These are phyloP conservation scores for Lentinus tigrinus DNA, from an alignment of 768 basidiomycete genomes.

Conservation along the genomic window DNA sequence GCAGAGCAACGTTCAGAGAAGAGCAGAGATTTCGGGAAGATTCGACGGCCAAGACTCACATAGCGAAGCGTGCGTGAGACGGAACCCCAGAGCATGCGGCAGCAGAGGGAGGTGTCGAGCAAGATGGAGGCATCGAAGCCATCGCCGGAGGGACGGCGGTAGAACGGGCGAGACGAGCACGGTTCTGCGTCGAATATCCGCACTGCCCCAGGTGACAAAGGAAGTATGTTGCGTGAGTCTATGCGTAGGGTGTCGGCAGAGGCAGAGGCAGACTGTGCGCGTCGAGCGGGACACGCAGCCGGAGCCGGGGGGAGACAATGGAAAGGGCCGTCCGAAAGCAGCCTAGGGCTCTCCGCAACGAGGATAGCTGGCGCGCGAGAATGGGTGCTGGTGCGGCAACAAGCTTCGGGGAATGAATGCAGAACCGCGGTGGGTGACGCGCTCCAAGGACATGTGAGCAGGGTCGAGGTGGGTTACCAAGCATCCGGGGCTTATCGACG, in stretches of 20 bases:
- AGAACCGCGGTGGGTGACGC: neutral
- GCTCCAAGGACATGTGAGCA: slow-evolving; percentile 11
- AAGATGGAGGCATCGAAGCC: neutral
- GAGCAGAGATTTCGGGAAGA: neutral
- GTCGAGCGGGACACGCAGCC: too few species aligned
- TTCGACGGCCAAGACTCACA: neutral
- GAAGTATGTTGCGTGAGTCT: too few species aligned
- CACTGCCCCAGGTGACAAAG: too few species aligned
- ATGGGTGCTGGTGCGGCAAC: neutral
- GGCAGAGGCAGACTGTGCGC: too few species aligned
- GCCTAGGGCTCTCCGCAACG: neutral
- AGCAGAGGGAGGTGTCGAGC: too few species aligned
- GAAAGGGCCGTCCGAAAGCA: too few species aligned
- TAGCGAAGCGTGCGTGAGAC: neutral
- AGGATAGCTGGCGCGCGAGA: neutral
- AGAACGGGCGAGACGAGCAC: neutral
- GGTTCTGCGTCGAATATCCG: neutral
- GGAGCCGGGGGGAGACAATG: too few species aligned
- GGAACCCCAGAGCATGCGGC: neutral
- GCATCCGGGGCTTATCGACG: slow-evolving; percentile 10
- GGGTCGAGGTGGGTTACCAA: slow-evolving; percentile 1
- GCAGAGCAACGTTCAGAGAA: neutral
- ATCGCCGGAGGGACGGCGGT: neutral
- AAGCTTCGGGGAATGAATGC: slow-evolving; percentile 10
- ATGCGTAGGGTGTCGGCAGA: too few species aligned